Evolutionary conservation across 306 rosid genomes (phyloP), one percentile per base, ranked within the genome.

Genomic region (Castanea crenata): DNA sequence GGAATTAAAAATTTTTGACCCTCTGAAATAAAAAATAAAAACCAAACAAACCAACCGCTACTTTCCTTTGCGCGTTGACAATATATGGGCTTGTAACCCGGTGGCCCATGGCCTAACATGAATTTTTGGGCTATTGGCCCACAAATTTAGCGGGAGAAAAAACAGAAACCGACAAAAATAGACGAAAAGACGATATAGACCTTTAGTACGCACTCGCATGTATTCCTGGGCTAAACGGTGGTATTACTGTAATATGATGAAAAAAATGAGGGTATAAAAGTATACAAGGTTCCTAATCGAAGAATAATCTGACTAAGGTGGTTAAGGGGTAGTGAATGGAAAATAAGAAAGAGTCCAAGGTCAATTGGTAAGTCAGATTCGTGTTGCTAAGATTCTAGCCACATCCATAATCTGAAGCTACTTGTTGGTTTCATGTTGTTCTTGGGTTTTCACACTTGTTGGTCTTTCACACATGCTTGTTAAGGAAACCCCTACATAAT

Each of bases 321-420:
- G 81, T 77, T 86, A 80, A 73, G 85, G 85, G 81, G 77, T 55
- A 20, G 83, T 81, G 71, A 41, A 23, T 5, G 83, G 82, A 59
- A 77, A 81, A 74, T 74, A 81, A 80, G 77, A 52, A 70, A 54
- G 75, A 52, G 73, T 55, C 51, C 20, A 76, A 62, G 88, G 89
- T 56, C 73, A 27, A 49, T 75, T 56, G 78, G 11, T 0, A 2
- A 71, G 35, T 31, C 1, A 65, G 90, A 83, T 78, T 78, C 88
- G 83, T 85, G 86, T 20, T 44, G 81, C 79, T 83, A 89, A 87
- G 93, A 79, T 85, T 79, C 83, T 76, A 18, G 71, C 74, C 75
- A 57, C 76, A 61, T 20, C 27, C 9, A 31, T 44, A 46, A 67
- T 19, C 73, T 73, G 86, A 89, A 82, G 61, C 51, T 58, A 59